phyloP scores from a whole-genome alignment of 345 rosid species.

The Lepidium africanum region DNA sequence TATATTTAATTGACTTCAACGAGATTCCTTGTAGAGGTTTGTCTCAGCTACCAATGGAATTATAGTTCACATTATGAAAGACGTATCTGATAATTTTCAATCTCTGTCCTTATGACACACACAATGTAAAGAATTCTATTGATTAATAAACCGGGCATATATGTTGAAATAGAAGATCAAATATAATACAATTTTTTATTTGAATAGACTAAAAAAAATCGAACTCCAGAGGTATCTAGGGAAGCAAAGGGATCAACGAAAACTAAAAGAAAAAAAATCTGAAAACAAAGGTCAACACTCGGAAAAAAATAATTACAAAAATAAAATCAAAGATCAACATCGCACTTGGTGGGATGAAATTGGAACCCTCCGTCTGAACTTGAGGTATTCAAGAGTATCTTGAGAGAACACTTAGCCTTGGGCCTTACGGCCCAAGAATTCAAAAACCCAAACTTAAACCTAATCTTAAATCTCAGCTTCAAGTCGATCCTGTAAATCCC shows the following conservation, averaged over 20 bases:
- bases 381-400: conserved; percentile 34
- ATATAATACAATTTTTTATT: too few relatives aligned
- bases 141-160: too few relatives aligned
- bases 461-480: conserved; percentile 40
- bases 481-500: conserved; percentile 47
- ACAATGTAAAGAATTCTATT: too few relatives aligned
- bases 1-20: not conserved
- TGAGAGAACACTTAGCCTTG: conserved; percentile 43
- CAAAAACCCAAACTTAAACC: conserved; percentile 47
- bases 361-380: not conserved
- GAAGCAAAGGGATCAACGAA: not conserved
- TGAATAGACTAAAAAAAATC: too few relatives aligned
- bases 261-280: not conserved
- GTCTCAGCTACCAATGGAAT: not conserved
- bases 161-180: too few relatives aligned
- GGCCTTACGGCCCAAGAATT: conserved; percentile 48
- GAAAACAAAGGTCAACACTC: conserved; percentile 14
- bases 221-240: not conserved
- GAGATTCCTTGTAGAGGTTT: not conserved
- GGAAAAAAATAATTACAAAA: too few relatives aligned
- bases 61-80: not conserved
- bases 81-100: not conserved
- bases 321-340: conserved; percentile 23
- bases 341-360: conserved; percentile 38
- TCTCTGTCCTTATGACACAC: not conserved